phyloP scores from a whole-genome alignment of 2,329 filamentous ascomycete species.

The Aspergillus sp. region DNA sequence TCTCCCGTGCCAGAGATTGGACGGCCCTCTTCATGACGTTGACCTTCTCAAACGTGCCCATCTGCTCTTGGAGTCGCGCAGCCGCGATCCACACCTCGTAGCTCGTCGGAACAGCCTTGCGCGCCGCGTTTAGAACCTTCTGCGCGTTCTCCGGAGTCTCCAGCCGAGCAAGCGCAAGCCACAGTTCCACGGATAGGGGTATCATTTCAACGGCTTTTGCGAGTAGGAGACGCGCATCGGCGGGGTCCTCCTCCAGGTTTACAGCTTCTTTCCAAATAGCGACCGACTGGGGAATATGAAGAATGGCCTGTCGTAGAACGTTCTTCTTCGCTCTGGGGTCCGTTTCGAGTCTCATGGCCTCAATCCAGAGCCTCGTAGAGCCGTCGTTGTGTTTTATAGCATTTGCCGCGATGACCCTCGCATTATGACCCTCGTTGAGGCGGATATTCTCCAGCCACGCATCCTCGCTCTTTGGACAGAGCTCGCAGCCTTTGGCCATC shows the following conservation, averaged over 20 bases:
- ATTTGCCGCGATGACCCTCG: slow-evolving; percentile 87
- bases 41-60: slow-evolving; percentile 69
- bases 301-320: slow-evolving; percentile 80
- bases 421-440: slow-evolving; percentile 83
- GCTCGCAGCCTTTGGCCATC: slow-evolving; percentile 77
- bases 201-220: slow-evolving; percentile 95
- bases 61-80: slow-evolving; percentile 77
- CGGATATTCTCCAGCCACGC: slow-evolving; percentile 94
- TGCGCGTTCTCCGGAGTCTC: slow-evolving; percentile 88
- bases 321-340: slow-evolving; percentile 80
- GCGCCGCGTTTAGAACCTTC: slow-evolving; percentile 87
- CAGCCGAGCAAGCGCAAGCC: slow-evolving; percentile 84
- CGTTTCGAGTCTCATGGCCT: slow-evolving; percentile 85
- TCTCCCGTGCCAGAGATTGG: slow-evolving; percentile 77
- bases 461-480: slow-evolving; percentile 89
- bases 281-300: slow-evolving; percentile 89
- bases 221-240: slow-evolving; percentile 77
- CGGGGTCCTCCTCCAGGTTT: slow-evolving; percentile 83
- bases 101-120: slow-evolving; percentile 85
- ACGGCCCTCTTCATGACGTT: slow-evolving; percentile 94
- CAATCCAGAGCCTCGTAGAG: slow-evolving; percentile 85
- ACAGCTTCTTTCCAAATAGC: slow-evolving; percentile 97
- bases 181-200: slow-evolving; percentile 84
- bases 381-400: slow-evolving; percentile 86
- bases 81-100: slow-evolving; percentile 97